phyloP scores from a whole-genome alignment of 2,329 filamentous ascomycete genomes.

The Cadophora gregata region DNA sequence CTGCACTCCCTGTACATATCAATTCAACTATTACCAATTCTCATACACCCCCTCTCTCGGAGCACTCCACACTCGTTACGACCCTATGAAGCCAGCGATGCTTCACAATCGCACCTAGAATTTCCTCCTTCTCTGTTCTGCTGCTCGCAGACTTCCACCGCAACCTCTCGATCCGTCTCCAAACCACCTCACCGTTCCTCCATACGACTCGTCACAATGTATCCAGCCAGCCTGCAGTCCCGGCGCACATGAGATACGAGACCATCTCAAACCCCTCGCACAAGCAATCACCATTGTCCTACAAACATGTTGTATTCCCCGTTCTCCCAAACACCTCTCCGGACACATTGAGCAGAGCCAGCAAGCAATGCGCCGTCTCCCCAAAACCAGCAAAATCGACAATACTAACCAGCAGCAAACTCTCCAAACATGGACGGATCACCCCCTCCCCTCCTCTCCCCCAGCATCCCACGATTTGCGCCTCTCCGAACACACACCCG shows the following conservation, averaged over 20 bases:
- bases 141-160: conserved; percentile 59
- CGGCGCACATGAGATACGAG: conserved; percentile 16
- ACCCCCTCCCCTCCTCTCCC: conserved; percentile 29
- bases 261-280: conserved; percentile 27
- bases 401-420: conserved; percentile 33
- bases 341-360: conserved; percentile 19
- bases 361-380: conserved; percentile 31
- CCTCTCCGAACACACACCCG: conserved; percentile 32
- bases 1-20: not conserved
- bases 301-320: conserved; percentile 31
- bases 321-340: conserved; percentile 19
- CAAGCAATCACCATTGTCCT: conserved; percentile 24
- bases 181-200: not conserved
- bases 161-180: conserved; percentile 65
- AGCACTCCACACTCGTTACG: conserved; percentile 10
- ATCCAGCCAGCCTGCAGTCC: conserved; percentile 1
- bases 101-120: conserved; percentile 8
- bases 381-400: conserved; percentile 12
- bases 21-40: not conserved
- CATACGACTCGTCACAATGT: not conserved
- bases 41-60: not conserved
- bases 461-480: conserved; percentile 34
- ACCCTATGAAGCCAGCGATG: conserved; percentile 1
- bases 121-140: conserved; percentile 44
- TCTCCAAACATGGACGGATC: conserved; percentile 33